Percentiles rank a stretch among this genome's conserved stretches.
phyloP scores from a whole-genome alignment of 2,329 filamentous ascomycete genomes.

The Pseudogymnoascus sp. region DNA sequence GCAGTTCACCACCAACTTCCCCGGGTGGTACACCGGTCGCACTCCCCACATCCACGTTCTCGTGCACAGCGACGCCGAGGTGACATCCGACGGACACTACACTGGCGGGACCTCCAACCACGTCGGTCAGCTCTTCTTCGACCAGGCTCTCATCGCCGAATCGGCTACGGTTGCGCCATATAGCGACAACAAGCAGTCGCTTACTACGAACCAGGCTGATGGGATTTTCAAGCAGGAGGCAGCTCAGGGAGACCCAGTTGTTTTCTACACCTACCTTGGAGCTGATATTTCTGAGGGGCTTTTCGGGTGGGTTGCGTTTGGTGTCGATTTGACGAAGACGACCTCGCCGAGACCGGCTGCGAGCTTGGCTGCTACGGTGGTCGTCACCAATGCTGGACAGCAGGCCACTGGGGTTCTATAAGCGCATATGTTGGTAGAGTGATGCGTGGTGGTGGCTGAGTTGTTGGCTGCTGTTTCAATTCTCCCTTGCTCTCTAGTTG shows the following conservation, averaged over 20 bases:
- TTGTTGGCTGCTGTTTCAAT: not conserved
- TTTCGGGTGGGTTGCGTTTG: slow-evolving; percentile 47
- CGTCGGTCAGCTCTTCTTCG: slow-evolving; percentile 58
- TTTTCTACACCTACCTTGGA: slow-evolving; percentile 53
- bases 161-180: slow-evolving; percentile 44
- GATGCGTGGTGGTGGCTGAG: not conserved
- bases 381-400: slow-evolving; percentile 23
- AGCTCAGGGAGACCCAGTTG: slow-evolving; percentile 41
- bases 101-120: slow-evolving; percentile 45
- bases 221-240: slow-evolving; percentile 39
- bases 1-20: slow-evolving; percentile 36
- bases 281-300: slow-evolving; percentile 43
- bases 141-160: slow-evolving; percentile 45
- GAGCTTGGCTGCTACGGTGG: slow-evolving; percentile 23
- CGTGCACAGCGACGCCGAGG: slow-evolving; percentile 34
- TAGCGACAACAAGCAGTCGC: slow-evolving; percentile 35
- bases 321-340: slow-evolving; percentile 36
- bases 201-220: slow-evolving; percentile 44
- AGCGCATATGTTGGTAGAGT: too few relatives aligned
- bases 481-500: not conserved
- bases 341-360: slow-evolving; percentile 41
- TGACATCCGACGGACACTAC: slow-evolving; percentile 38
- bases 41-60: slow-evolving; percentile 42
- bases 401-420: not conserved
- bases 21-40: slow-evolving; percentile 38